These are phyloP conservation scores for Trichoderma reesei DNA, from an alignment of 495 filamentous ascomycete genomes.

Conservation along the genomic window DNA sequence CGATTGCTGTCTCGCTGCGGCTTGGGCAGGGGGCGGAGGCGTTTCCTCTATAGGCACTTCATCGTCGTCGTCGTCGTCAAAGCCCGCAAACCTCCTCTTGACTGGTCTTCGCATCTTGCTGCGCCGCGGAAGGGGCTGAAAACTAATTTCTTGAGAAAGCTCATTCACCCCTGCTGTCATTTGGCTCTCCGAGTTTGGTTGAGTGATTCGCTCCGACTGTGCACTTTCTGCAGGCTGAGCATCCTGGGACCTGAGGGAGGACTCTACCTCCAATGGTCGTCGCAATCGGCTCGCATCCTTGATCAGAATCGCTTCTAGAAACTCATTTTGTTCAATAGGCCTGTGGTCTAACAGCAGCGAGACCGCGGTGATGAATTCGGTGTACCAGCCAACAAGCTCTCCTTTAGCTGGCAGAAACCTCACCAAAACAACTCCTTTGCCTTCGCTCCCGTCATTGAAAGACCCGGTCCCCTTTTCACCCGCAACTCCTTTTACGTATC, in stretches of 20 bases:
- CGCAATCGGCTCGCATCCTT: slow-evolving; percentile 63
- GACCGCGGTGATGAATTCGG: slow-evolving; percentile 53
- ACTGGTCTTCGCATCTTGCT: neutral
- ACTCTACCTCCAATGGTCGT: slow-evolving; percentile 44
- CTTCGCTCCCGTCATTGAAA: slow-evolving; percentile 50
- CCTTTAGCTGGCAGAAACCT: slow-evolving; percentile 56
- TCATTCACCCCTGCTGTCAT: neutral
- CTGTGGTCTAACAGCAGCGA: slow-evolving; percentile 65
- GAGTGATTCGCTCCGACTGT: neutral
- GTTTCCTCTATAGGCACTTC: slow-evolving; percentile 2
- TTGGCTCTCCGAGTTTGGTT: neutral
- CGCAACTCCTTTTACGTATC: slow-evolving; percentile 63
- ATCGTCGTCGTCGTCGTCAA: slow-evolving; percentile 18
- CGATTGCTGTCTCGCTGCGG: neutral
- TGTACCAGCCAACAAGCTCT: slow-evolving; percentile 56
- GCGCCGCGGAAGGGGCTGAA: neutral
- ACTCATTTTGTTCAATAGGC: slow-evolving; percentile 82
- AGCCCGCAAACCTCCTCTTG: slow-evolving; percentile 11
- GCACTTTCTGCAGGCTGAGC: neutral
- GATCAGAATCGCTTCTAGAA: slow-evolving; percentile 78
- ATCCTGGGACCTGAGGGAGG: neutral
- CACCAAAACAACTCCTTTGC: slow-evolving; percentile 69
- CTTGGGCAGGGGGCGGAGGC: neutral
- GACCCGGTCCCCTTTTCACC: slow-evolving; percentile 60
- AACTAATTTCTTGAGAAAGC: neutral